Evolutionary conservation across 495 filamentous ascomycete species (phyloP).

Genomic region (Neurospora pannonica): DNA sequence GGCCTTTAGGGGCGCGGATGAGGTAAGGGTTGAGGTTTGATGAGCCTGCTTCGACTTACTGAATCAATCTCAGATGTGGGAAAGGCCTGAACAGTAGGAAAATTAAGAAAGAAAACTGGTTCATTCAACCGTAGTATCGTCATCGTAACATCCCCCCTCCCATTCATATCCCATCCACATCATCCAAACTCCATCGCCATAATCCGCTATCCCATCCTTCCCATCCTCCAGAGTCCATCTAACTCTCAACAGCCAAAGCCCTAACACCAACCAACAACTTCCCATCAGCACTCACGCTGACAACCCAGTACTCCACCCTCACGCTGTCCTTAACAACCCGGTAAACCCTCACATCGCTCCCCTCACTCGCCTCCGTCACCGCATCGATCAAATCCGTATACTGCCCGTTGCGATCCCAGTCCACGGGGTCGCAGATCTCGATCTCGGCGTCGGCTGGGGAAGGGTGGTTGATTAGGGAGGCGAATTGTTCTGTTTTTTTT

Average conservation of each 20-base stretch:
- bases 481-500: constrained; percentile 43
- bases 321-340: constrained; percentile 49
- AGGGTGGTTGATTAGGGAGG: constrained; percentile 44
- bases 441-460: constrained; percentile 40
- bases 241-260: constrained; percentile 67
- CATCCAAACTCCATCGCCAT: not conserved
- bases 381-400: constrained; percentile 51
- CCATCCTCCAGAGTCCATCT: not conserved
- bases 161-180: not conserved
- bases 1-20: not conserved
- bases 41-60: not conserved
- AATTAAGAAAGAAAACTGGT: not conserved
- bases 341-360: constrained; percentile 64
- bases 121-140: not conserved
- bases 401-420: constrained; percentile 53
- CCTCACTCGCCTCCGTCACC: constrained; percentile 44
- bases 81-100: not conserved
- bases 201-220: not conserved
- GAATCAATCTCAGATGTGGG: not conserved
- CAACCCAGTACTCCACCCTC: constrained; percentile 67
- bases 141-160: not conserved
- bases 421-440: constrained; percentile 41
- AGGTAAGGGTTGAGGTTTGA: not conserved
- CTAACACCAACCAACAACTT: constrained; percentile 60
- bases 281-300: constrained; percentile 43